Base-by-base conservation (phyloP, 2,329 filamentous ascomycete species). In the Cladosporium halotolerans region DNA sequence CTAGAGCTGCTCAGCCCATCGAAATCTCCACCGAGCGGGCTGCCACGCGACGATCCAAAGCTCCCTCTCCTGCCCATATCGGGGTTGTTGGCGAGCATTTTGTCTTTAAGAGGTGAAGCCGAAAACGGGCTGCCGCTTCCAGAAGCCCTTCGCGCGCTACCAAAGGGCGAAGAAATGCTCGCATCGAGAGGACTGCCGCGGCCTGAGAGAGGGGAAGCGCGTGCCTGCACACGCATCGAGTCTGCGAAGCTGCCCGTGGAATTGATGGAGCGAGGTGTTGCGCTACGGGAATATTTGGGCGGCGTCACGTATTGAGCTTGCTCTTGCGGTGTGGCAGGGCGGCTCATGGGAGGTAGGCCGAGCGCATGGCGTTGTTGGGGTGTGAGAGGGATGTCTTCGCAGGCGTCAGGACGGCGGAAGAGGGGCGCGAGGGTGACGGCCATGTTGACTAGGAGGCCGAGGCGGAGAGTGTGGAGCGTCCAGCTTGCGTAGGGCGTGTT, bases 381-480 rank as follows among this genome's bases (percentile, higher is more conserved):
- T 1, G 92, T 96, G 60, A 99, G 80, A 57, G 92, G 84, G 47
- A 99, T 95, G 69, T 99, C 93, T 69, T 84, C 77, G 58, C 96
- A 79, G 58, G 90, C 80, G 69, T 97, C 93, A 61, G 78, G 78
- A 41, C 79, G 77, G 58, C 84, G 81, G 63, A 89, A 71, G 10
- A 96, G 79, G 2, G 92, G 93, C 43, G 83, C 75, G 54, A 88
- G 73, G 36, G 89, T 87, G 52, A 84, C 63, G 57, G 75, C 67
- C 50, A 95, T 86, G 70, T 95, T 95, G 55, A 62, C 40, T 49
- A 69, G 53, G 58, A 76, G 67, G 63, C 85, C 70, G 45, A 86
- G 60, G 58, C 86, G 79, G 52, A 80, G 56, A 11, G 71, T 57
- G 34, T 76, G 62, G 54, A 81, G 65, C 16, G 69, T 64, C 54